These are phyloP conservation scores for Carex cristatella DNA, from an alignment of 176 grass and related monocot genomes.

Conservation along the genomic window DNA sequence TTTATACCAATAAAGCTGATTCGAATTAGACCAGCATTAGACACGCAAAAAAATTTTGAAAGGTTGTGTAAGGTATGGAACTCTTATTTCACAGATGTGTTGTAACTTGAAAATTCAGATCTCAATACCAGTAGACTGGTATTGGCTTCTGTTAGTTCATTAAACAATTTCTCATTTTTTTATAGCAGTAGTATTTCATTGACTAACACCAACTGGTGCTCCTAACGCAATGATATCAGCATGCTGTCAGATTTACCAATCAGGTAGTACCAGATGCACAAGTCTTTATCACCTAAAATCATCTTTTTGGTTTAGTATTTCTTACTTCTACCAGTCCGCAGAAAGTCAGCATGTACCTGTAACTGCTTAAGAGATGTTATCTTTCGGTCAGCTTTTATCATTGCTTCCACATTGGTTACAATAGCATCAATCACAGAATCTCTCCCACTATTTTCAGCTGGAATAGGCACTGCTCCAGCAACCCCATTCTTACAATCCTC, in stretches of 20 bases:
- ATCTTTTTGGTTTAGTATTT: background rate
- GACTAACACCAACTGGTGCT: background rate
- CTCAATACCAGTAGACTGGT: background rate
- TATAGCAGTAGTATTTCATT: background rate
- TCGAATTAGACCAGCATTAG: background rate
- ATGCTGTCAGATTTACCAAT: slow-evolving; percentile 15
- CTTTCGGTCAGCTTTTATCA: slow-evolving; percentile 95
- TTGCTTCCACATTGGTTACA: slow-evolving; percentile 81
- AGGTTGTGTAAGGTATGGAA: background rate
- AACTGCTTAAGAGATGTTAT: slow-evolving; percentile 96
- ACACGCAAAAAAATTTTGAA: background rate
- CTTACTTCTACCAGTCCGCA: background rate
- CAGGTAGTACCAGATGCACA: background rate
- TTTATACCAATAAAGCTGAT: background rate
- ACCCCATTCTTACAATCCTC: slow-evolving; percentile 65
- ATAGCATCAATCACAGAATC: slow-evolving; percentile 67
- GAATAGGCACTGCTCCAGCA: slow-evolving; percentile 54
- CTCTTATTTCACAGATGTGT: background rate
- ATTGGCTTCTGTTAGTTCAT: background rate
- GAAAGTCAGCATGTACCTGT: slow-evolving; percentile 53
- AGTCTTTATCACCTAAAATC: background rate
- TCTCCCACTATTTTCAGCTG: slow-evolving; percentile 49
- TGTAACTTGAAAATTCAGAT: background rate
- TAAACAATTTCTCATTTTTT: background rate
- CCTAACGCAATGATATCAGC: background rate